Base-by-base conservation (phyloP, 192 early-diverging fungal species). In the Coemansia sp. region DNA sequence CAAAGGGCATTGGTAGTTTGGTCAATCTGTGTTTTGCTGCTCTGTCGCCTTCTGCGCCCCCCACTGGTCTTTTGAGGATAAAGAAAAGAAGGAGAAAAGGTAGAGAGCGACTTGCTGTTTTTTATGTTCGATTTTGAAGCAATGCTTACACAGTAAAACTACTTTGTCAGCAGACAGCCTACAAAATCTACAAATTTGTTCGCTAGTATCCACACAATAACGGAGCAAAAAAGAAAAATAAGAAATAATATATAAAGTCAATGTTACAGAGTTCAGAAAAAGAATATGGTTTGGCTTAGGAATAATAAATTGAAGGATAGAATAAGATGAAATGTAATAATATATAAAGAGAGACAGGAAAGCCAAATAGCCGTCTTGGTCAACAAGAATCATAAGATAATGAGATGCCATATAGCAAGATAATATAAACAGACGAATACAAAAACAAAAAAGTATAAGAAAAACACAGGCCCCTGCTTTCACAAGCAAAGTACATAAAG, bases 1-100 rank as follows among this genome's bases (percentile, higher is more conserved):
- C 79, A 82, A 82, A 82, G 10, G 79, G 65, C 79, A 82, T 82
- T 32, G 32, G 32, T 2, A 2, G 32, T 32, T 32, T 32, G 32
- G 32, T 32, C 32, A 10, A 4, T 50, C 59, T n/a, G 39, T 15
- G 39, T 42, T 39, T 58, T 32, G 32, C 32, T 32, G 32, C 4
- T 60, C 32, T 42, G 16, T 10, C 32, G 67, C 39, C 5, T 59
- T 41, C 57, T 26, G 19, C 56, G 38, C 26, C 8, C 8, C 13
- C 21, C 21, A 10, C 23, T 38, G 13, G 12, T 26, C 19, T 37
- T 32, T 56, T 38, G 13, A 10, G 19, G 18, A 4, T 5, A 19
- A 16, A 50, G 49, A 18, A 18, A 18, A 18, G n/a, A 19, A 50
- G 49, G 49, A 50, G 18, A 9, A 54, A 54, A 54, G 6, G 11